Base-by-base conservation (phyloP, 169 alveolate genomes). In the Cryptosporidium sp. region DNA sequence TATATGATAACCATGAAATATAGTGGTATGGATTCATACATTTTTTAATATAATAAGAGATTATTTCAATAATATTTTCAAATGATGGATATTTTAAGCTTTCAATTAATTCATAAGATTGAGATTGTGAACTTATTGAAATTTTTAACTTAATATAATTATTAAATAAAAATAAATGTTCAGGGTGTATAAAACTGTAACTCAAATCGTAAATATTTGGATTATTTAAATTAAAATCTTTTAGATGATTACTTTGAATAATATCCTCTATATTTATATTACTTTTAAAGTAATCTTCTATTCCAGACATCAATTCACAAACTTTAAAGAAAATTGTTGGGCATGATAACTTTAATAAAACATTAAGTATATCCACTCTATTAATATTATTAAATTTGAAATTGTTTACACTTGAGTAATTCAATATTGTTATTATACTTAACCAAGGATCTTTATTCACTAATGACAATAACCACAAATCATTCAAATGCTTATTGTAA, bases 111-210 rank as follows among this genome's bases (percentile, higher is more conserved):
- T 67, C 55, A 29, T 33, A 39, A 67, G 31, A 9, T 67, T 67
- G 65, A 16, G 65, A 70, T 29, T n/a, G 84, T 0, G 59, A 70
- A 21, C 29, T 23, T 9, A 45, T 5, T 18, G 33, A 48, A 23
- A 45, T 23, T 43, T 48, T 70, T 6, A 29, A 43, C 8, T 43
- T 26, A 9, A 80, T 62, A 48, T 80, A 80, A 33, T 80, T 62
- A 23, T 48, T n/a, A 45, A 48, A 80, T 39, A 62, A 65, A n/a
- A 37, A 23, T 26, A 80, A 48, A 41, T 80, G 89, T 65, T 80
- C 89, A 16, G 89, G 89, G 18, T 80, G 89, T 8, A 80, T 80
- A 48, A 62, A 80, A 39, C 89, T 80, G 51, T 62, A 80, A 21
- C 35, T 80, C 18, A 80, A 33, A 41, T 80, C 89, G 43, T 29